Evolutionary conservation across 1,284 basidiomycete genomes (phyloP), one percentile per base, ranked within the genome.

Genomic region (Microbotryum silenes-acaulis): DNA sequence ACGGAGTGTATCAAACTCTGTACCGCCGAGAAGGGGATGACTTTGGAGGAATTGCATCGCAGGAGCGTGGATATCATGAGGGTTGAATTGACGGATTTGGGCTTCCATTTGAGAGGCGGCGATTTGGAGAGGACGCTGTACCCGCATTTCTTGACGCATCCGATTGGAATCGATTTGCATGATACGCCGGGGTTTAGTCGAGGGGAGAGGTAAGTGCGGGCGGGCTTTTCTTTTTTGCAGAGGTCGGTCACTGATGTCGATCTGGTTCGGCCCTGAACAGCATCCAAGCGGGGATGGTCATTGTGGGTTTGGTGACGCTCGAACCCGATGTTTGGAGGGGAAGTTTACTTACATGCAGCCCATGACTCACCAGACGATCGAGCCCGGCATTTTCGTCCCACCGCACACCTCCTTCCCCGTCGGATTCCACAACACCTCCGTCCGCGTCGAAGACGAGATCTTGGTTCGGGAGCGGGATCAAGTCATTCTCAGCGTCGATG

Each of bases 381-480:
- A 66, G 12, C 59, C 61, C 8, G 60, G 58, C 23, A 31, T 90
- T 46, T 96, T 93, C 72, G 89, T 97, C 23, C 92, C 92, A 4
- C 82, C 85, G 1, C 80, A 82, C 23, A 72, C 84, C 2, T 77
- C 81, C 50, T 96, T 89, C 75, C 92, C 92, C 0, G 85, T 82
- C 67, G 82, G 83, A 60, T 97, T 90, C 76, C 91, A 92, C 70
- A 87, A 90, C 65, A 82, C 93, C 29, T 90, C 89, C 6, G 85
- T 96, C 64, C 83, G 92, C 52, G 90, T 96, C 72, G 91, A 96
- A 85, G 92, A 96, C 70, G 90, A 92, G 70, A 85, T 96, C 0
- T 79, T 92, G 1, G 81, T 96, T 10, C 83, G 85, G 2, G 79
- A 83, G 67, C 77, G 85, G 27, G 79, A 87, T 61, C 83, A 87